Base-by-base conservation (phyloP, 257 asterid species). In the Salvia splendens region DNA sequence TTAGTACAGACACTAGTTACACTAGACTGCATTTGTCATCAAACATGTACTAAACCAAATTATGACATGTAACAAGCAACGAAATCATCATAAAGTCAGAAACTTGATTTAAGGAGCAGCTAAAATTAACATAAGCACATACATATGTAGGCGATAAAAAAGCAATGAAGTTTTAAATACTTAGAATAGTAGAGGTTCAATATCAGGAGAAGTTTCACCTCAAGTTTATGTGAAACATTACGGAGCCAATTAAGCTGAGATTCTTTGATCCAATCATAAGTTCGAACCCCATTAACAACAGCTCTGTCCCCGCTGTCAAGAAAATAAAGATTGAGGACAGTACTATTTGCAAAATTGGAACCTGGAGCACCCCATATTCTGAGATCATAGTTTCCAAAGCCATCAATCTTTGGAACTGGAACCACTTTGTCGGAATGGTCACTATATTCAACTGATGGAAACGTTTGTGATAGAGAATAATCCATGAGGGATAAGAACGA, bases 221-320 rank as follows among this genome's bases (percentile, higher is more conserved):
- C 77, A 68, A 49, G 35, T 68, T 73, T 68, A 51, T 42, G 33
- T 7, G 97, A 86, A 73, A 76, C 78, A 17, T 70, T 73, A 15
- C 76, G 95, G 42, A 90, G 92, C 98, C 98, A 93, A 69, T 63
- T 65, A 32, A 90, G 96, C 64, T 93, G 98, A 75, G 98, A 93
- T 75, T 90, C 96, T 70, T 83, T 93, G 49, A 93, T 93, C 98
- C 97, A 93, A 58, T 78, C 92, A 77, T 93, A 93, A 50, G 97
- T 90, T 58, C 81, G 83, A 58, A 82, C 4, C 35, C 97, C 95
- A 68, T 84, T 46, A 10, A 93, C 96, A 33, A 55, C 65, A 17
- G 96, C 95, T 74, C 94, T 82, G 71, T 90, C 99, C 20, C 99
- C 99, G 64, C 97, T 90, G 70, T 93, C 99, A 16, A 93, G 92